Evolutionary conservation across 768 basidiomycete species (phyloP), one percentile per base, ranked within the genome.

Genomic region (Rhizopogon vinicolor): DNA sequence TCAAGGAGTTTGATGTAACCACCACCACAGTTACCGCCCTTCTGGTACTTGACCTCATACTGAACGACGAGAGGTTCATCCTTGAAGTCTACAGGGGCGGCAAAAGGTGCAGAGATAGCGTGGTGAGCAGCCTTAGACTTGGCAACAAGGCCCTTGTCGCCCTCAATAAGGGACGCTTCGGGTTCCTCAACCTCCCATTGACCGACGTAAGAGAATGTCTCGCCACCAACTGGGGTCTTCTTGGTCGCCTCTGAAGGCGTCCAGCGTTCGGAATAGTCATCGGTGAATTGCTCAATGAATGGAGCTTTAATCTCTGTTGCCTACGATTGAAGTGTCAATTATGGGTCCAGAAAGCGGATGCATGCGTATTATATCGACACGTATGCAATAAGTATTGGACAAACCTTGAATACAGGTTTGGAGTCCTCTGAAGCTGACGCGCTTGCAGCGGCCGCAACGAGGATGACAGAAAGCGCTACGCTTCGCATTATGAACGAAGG

Each of bases 41-140:
- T 94, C 79, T 99, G 95, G 72, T 97, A 94, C 76, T 98, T 96
- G 77, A 97, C 97, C 71, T 99, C 97, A 66, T 99, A 99, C 69
- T 97, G 94, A 18, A 98, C 88, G 61, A 98, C 94, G 44, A 98
- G 79, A 43, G 95, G 89, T 73, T 95, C 81, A 55, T 82, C 75
- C 63, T 79, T 80, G 75, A 95, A 91, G 78, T 89, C 85, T 65
- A 98, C 76, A 52, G 91, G 80, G 55, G 79, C 69, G 13, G 73
- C 63, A 74, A 99, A 94, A 12, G 94, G 89, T 1, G 95, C 93
- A 57, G 96, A 98, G 72, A 99, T 98, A 69, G 97, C 97, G 68
- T 98, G 96, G 72, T 98, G 96, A 18, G 94, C 93, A 53, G 97
- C 97, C 78, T 95, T 93, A 75, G 86, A 87, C 79, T 98, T 95